phyloP scores from a whole-genome alignment of 2,329 filamentous ascomycete genomes.

The Kalmusia sp. region DNA sequence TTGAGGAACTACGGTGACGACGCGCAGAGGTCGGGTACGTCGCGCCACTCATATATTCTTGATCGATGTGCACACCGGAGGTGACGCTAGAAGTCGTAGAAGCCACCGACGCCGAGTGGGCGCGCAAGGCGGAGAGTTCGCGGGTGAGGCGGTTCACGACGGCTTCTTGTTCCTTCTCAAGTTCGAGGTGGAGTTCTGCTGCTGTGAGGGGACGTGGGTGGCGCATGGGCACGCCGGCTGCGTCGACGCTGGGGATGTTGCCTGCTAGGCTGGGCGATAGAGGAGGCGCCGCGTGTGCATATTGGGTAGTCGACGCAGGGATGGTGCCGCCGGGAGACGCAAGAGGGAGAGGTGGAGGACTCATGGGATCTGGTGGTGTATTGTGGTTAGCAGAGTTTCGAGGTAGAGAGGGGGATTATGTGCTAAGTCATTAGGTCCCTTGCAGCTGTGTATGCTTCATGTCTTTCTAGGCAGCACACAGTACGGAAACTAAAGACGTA shows the following conservation, averaged over 20 bases:
- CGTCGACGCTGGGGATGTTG: constrained; percentile 34
- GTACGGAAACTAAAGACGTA: no score
- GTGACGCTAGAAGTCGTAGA: constrained; percentile 65
- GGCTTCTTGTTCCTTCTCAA: constrained; percentile 95
- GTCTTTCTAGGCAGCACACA: not conserved
- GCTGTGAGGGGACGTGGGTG: constrained; percentile 88
- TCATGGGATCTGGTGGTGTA: constrained; percentile 56
- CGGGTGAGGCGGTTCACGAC: constrained; percentile 93
- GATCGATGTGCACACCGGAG: constrained; percentile 55
- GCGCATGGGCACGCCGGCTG: constrained; percentile 72
- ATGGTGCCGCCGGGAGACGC: constrained; percentile 44
- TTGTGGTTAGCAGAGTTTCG: constrained; percentile 16
- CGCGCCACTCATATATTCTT: constrained; percentile 53
- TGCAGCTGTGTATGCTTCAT: not conserved
- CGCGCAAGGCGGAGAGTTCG: constrained; percentile 83
- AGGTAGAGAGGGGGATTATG: not conserved
- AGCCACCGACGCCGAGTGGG: constrained; percentile 68
- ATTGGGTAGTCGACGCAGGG: constrained; percentile 30
- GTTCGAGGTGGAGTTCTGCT: constrained; percentile 84
- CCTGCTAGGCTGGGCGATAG: constrained; percentile 41
- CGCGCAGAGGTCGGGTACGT: constrained; percentile 61
- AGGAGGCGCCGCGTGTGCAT: constrained; percentile 43
- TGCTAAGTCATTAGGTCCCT: not conserved
- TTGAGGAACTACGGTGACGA: constrained; percentile 64
- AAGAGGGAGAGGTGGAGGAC: constrained; percentile 52